Base-by-base conservation (phyloP, 306 rosid genomes). In the Oxytropis ochrocephala region DNA sequence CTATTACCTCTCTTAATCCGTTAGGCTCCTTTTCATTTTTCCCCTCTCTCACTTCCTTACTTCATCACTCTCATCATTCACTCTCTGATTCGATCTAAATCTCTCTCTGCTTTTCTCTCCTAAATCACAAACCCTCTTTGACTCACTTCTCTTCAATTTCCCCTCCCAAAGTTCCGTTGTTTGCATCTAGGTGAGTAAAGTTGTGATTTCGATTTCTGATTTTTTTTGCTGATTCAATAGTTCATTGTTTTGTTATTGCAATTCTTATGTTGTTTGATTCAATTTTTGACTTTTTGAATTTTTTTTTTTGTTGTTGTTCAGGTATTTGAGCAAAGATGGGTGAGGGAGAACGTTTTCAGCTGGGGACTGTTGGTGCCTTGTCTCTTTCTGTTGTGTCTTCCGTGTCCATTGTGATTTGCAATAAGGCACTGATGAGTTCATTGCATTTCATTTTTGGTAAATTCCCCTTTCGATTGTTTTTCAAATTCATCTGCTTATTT, bases 321-420 rank as follows among this genome's bases (percentile, higher is more conserved):
- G 63, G 59, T 12, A 51, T 61, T 70, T 46, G 66, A 68, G 66
- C 64, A 63, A 75, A 82, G 80, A 91, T 91, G 97, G 87, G 91
- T 18, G 94, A 87, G 77, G 87, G 90, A 17, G 91, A 80, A 70
- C 75, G 87, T 69, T 91, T 89, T 72, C 97, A 87, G 84, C 79
- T 91, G 61, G 96, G 96, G 24, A 91, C 97, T 7, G 81, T 87
- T n/a, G 97, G 97, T 47, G 97, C 97, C 69, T 89, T 91, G 90
- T 58, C 85, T 71, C 94, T 91, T 11, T 91, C 97, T 8, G 97
- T 91, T 73, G 88, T 91, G 6, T 91, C 97, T 7, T 91, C 96
- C 1, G 97, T 91, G 59, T 89, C 97, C 29, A 89, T 91, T 68
- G 96, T 91, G 54, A 87, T 91, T 75, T 89, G 97, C 75, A 87